Conservation (phyloP, 2,329 filamentous ascomycete species). For the Neonectria neomacrospora region DNA sequence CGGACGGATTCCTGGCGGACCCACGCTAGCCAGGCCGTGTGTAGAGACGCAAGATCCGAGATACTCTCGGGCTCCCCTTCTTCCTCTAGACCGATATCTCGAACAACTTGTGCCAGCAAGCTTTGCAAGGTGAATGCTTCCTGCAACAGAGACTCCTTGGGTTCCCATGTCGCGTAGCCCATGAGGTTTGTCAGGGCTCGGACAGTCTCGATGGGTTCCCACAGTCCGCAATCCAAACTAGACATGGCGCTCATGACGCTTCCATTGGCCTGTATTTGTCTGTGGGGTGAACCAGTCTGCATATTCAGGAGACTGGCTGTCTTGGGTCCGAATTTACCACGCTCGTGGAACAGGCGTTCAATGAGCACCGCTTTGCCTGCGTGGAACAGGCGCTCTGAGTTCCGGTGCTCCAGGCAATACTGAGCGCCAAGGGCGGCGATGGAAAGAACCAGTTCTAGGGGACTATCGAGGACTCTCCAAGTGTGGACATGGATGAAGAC, state of each 20-base stretch:
- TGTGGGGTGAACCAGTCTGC: neutral
- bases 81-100: conserved; percentile 48
- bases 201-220: conserved; percentile 49
- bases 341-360: conserved; percentile 43
- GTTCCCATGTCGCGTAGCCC: conserved; percentile 54
- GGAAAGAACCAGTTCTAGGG: conserved; percentile 48
- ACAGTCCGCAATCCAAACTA: conserved; percentile 12
- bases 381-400: conserved; percentile 49
- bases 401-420: conserved; percentile 52
- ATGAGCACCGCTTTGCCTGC: conserved; percentile 48
- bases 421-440: conserved; percentile 51
- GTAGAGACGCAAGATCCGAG: neutral
- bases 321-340: conserved; percentile 37
- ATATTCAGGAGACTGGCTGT: conserved; percentile 39
- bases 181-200: conserved; percentile 50
- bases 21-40: conserved; percentile 46
- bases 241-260: neutral
- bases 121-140: conserved; percentile 51
- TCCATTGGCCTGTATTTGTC: neutral
- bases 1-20: conserved; percentile 47
- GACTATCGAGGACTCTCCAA: conserved; percentile 46
- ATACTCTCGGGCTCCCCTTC: neutral
- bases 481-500: conserved; percentile 52
- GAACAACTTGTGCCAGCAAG: conserved; percentile 48
- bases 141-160: conserved; percentile 46